Evolutionary conservation across 768 basidiomycete genomes (phyloP).

Genomic region (Hysterangium stoloniferum): DNA sequence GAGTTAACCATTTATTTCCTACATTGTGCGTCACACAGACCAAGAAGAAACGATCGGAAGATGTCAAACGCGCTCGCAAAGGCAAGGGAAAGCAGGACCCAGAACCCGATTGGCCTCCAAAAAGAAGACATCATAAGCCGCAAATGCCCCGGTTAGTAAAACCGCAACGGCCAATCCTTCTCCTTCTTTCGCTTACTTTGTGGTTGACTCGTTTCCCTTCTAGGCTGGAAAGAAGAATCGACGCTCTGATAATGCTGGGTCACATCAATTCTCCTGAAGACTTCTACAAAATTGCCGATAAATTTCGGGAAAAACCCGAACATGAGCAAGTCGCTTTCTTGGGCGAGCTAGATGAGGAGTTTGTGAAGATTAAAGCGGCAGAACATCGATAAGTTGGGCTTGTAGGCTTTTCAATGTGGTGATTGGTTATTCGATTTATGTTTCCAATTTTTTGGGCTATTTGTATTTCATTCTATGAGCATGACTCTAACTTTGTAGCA

Average conservation of each 20-base stretch:
- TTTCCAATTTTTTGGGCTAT: no score
- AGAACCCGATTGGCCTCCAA: conserved; percentile 56
- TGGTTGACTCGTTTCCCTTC: conserved; percentile 2
- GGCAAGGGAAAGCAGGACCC: conserved; percentile 20
- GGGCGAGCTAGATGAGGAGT: conserved; percentile 30
- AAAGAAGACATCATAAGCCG: conserved; percentile 46
- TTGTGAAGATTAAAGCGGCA: neutral
- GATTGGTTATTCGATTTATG: no score
- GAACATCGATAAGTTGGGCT: no score
- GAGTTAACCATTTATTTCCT: neutral
- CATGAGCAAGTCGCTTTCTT: conserved; percentile 39
- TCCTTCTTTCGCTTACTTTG: conserved; percentile 9
- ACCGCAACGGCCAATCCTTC: no score
- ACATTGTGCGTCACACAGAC: conserved; percentile 1
- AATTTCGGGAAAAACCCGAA: conserved; percentile 39
- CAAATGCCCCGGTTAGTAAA: conserved; percentile 29
- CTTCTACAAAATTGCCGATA: conserved; percentile 49
- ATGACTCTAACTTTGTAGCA: no score
- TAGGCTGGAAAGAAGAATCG: conserved; percentile 48
- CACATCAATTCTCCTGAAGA: conserved; percentile 47
- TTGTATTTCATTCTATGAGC: no score
- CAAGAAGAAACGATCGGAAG: conserved; percentile 20
- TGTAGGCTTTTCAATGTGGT: no score
- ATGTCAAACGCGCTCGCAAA: conserved; percentile 11
- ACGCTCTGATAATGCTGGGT: conserved; percentile 55